Conservation (phyloP, 2,329 filamentous ascomycete genomes). For the Fusarium nodosum region DNA sequence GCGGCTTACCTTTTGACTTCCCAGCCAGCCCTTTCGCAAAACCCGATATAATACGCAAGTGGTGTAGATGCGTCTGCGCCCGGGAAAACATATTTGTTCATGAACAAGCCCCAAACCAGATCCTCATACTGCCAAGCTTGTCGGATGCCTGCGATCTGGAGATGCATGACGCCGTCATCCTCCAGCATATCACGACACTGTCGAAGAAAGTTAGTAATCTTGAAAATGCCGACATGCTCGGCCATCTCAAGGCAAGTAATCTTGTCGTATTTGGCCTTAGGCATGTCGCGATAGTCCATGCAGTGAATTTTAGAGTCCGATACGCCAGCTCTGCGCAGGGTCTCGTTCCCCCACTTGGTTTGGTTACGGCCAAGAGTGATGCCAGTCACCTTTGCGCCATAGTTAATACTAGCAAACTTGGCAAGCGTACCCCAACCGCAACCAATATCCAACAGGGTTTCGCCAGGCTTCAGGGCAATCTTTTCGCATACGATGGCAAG, state of each 20-base stretch:
- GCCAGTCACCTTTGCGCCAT: constrained; percentile 84
- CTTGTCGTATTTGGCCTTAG: constrained; percentile 85
- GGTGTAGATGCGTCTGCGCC: constrained; percentile 94
- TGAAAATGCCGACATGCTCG: constrained; percentile 92
- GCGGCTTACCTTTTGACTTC: constrained; percentile 77
- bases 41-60: constrained; percentile 84
- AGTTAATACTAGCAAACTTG: constrained; percentile 90
- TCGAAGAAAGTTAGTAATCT: constrained; percentile 81
- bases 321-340: constrained; percentile 81
- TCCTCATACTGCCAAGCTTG: constrained; percentile 97
- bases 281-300: constrained; percentile 95
- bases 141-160: constrained; percentile 91
- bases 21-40: constrained; percentile 73
- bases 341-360: constrained; percentile 93
- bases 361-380: constrained; percentile 94
- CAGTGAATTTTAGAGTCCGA: constrained; percentile 89
- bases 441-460: constrained; percentile 89
- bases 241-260: constrained; percentile 98
- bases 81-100: constrained; percentile 99
- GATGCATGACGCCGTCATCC: constrained; percentile 92
- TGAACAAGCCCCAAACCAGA: constrained; percentile 94
- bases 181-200: constrained; percentile 95
- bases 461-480: constrained; percentile 82
- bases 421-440: constrained; percentile 96
- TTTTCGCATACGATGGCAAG: constrained; percentile 93